phyloP scores from a whole-genome alignment of 345 rosid genomes.

The Erucastrum elatum region DNA sequence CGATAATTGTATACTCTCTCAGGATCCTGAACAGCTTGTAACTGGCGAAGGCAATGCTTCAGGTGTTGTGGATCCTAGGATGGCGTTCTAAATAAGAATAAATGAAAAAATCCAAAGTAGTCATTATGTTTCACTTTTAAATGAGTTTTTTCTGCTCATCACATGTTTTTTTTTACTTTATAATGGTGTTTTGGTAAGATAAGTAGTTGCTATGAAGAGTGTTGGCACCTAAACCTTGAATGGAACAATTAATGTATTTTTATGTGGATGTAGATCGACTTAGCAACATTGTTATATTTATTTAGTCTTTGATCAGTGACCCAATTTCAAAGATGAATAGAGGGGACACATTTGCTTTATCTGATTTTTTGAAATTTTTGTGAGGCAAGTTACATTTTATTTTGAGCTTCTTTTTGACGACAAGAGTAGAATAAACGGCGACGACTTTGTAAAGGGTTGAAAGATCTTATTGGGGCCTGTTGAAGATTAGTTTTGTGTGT shows the following conservation, averaged over 20 bases:
- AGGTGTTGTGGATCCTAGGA: not conserved
- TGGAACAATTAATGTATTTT: constrained; percentile 6
- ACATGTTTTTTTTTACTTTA: constrained; percentile 8
- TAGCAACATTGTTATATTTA: not conserved
- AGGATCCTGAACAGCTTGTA: not conserved
- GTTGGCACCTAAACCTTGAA: constrained; percentile 25
- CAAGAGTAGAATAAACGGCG: not conserved
- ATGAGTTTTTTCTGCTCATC: constrained; percentile 11
- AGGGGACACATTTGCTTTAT: constrained; percentile 8
- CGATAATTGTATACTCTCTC: not conserved
- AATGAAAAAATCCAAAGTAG: constrained; percentile 7
- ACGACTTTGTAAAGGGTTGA: constrained; percentile 13
- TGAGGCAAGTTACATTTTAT: not conserved
- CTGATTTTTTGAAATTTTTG: not conserved
- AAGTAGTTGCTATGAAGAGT: constrained; percentile 11
- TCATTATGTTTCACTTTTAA: constrained; percentile 14
- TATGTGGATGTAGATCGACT: constrained; percentile 15
- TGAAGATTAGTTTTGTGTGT: constrained; percentile 24
- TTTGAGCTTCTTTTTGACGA: not conserved
- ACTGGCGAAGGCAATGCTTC: not conserved
- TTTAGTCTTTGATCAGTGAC: not conserved
- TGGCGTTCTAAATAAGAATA: not conserved
- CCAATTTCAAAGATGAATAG: constrained; percentile 17
- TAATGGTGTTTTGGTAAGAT: constrained; percentile 24
- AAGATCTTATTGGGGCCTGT: constrained; percentile 22